Percentiles rank a stretch among this genome's conserved stretches.
Evolutionary conservation across 139 green algal genomes (phyloP).

Genomic region (Prasinococcaceae sp.): DNA sequence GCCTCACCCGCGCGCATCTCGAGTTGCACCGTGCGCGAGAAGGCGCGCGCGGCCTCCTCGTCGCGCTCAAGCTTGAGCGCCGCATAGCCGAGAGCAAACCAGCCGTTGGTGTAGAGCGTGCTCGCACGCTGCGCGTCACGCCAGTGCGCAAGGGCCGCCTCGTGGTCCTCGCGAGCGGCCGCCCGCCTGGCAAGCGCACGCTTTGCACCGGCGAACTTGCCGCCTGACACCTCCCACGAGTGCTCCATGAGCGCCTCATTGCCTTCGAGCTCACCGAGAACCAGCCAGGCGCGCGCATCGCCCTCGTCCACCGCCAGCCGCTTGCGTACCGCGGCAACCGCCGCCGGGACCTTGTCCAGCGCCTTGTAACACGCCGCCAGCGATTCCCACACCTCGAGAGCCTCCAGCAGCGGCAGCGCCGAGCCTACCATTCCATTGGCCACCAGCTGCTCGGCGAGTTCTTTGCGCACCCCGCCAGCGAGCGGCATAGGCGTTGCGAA

Average conservation of each 20-base stretch:
- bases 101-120: conserved; percentile 64
- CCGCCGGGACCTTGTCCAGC: no score
- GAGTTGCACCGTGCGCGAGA: no score
- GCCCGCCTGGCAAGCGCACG: conserved; percentile 46
- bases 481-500: conserved; percentile 28
- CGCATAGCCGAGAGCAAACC: conserved; percentile 76
- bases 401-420: conserved; percentile 59
- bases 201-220: conserved; percentile 40
- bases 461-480: conserved; percentile 55
- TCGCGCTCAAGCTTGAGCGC: conserved; percentile 39
- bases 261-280: no score
- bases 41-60: no score
- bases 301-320: no score
- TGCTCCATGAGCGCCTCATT: no score
- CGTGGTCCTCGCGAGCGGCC: conserved; percentile 32
- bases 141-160: conserved; percentile 39
- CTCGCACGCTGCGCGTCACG: conserved; percentile 46
- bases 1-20: no score
- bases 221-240: conserved; percentile 57
- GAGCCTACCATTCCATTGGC: conserved; percentile 57
- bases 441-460: conserved; percentile 68
- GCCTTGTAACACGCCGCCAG: conserved; percentile 81
- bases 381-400: conserved; percentile 72
- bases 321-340: no score
- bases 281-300: no score